Percentiles rank a stretch among this genome's conserved stretches.
Evolutionary conservation across 176 grass and related monocot species (phyloP).

Genomic region (Oryza longistaminata): DNA sequence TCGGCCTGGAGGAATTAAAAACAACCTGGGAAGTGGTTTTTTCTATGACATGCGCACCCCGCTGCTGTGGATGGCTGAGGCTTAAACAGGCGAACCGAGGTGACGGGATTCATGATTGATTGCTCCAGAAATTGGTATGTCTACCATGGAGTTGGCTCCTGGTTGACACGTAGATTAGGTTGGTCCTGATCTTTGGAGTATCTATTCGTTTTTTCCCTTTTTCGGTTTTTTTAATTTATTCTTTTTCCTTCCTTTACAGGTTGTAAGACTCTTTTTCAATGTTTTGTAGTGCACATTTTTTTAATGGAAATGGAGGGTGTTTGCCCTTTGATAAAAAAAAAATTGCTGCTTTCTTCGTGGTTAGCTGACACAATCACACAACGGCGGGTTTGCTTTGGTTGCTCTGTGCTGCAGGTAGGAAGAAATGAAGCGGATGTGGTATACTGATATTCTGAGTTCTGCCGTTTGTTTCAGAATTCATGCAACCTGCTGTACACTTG

Average conservation of each 20-base stretch:
- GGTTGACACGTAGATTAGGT: conserved; percentile 4
- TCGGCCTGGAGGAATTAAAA: neutral
- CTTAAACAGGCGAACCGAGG: neutral
- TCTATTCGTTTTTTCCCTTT: neutral
- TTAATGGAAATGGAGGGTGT: no score
- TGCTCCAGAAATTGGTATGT: conserved; percentile 5
- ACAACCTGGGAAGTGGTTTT: conserved; percentile 2
- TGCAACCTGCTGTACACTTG: neutral
- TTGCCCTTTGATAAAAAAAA: no score
- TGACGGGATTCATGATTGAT: conserved; percentile 29
- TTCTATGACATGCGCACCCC: neutral
- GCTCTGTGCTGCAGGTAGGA: neutral
- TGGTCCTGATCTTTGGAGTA: neutral
- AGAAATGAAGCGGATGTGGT: no score
- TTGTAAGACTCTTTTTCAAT: no score
- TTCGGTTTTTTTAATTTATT: neutral
- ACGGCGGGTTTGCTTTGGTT: neutral
- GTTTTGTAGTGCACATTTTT: no score
- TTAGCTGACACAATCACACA: neutral
- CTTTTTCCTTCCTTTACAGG: no score
- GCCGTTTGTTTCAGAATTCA: neutral
- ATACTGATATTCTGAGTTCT: neutral
- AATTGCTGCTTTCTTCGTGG: neutral
- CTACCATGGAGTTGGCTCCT: neutral
- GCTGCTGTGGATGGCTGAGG: neutral